A percentile compares a stretch with the other conserved stretches of the same genome.
These are phyloP conservation scores for Phylloboletellus chloephorus DNA, from an alignment of 1,284 basidiomycete species.

Conservation along the genomic window DNA sequence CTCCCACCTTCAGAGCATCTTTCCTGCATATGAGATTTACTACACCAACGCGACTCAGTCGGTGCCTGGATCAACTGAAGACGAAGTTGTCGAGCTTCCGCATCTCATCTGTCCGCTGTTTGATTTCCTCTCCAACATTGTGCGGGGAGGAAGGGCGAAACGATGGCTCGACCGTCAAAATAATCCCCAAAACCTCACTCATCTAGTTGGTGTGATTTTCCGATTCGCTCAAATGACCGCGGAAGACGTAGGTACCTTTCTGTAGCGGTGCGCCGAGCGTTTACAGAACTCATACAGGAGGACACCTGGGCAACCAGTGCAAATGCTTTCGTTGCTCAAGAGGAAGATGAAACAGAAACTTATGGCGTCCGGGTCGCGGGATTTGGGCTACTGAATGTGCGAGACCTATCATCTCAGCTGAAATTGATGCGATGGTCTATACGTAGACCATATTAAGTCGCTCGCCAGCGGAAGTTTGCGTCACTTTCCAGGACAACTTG, in stretches of 20 bases:
- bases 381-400: slow-evolving; percentile 78
- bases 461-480: slow-evolving; percentile 51
- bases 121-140: slow-evolving; percentile 70
- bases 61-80: slow-evolving; percentile 63
- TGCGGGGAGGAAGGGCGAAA: slow-evolving; percentile 57
- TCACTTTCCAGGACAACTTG: slow-evolving; percentile 56
- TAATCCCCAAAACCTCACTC: slow-evolving; percentile 42
- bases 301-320: slow-evolving; percentile 87
- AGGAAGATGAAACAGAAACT: slow-evolving; percentile 83
- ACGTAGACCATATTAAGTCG: slow-evolving; percentile 69
- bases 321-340: slow-evolving; percentile 90
- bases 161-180: slow-evolving; percentile 48
- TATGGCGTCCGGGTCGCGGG: slow-evolving; percentile 83
- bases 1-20: slow-evolving; percentile 60
- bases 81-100: slow-evolving; percentile 70
- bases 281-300: slow-evolving; percentile 49
- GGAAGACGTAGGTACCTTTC: slow-evolving; percentile 65
- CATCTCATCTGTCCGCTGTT: slow-evolving; percentile 75
- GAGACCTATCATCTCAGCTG: slow-evolving; percentile 19
- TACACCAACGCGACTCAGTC: slow-evolving; percentile 59
- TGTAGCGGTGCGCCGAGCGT: not conserved
- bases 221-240: slow-evolving; percentile 83
- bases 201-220: slow-evolving; percentile 58
- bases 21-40: slow-evolving; percentile 61
- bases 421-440: slow-evolving; percentile 12